phyloP scores from a whole-genome alignment of 2,329 filamentous ascomycete genomes.

The Alternaria sp. region DNA sequence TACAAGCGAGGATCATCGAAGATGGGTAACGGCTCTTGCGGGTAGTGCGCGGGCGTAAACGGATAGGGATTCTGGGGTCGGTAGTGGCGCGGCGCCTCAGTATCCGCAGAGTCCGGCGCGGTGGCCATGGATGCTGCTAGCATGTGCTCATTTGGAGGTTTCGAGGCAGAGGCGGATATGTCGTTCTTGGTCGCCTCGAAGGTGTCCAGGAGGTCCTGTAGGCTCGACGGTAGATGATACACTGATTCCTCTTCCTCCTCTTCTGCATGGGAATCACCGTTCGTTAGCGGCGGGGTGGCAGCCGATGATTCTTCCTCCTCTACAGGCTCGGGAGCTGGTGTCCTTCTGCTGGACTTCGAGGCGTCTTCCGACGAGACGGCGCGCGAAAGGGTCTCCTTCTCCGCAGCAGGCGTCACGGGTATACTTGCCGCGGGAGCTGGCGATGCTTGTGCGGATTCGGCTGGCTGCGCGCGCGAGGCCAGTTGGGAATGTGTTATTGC shows the following conservation, averaged over 20 bases:
- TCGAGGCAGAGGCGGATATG: conserved; percentile 63
- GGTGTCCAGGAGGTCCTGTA: conserved; percentile 89
- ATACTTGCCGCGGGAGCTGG: conserved; percentile 55
- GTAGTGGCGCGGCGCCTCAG: conserved; percentile 83
- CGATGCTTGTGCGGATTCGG: conserved; percentile 52
- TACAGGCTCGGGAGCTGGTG: conserved; percentile 37
- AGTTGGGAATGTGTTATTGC: conserved; percentile 50
- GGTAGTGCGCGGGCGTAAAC: conserved; percentile 80
- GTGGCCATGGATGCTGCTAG: conserved; percentile 76
- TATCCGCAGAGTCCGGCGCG: conserved; percentile 77
- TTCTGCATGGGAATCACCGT: conserved; percentile 61
- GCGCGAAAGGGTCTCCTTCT: conserved; percentile 50
- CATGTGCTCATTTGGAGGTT: conserved; percentile 72
- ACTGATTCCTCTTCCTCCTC: conserved; percentile 77
- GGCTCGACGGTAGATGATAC: conserved; percentile 86
- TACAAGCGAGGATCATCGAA: conserved; percentile 92
- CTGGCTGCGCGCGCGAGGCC: conserved; percentile 47
- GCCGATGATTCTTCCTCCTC: conserved; percentile 45
- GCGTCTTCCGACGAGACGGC: conserved; percentile 41
- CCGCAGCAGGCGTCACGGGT: conserved; percentile 55
- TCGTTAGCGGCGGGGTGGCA: conserved; percentile 53
- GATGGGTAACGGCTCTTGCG: conserved; percentile 87
- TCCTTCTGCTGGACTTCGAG: conserved; percentile 32
- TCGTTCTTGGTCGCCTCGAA: conserved; percentile 84
- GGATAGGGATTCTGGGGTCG: conserved; percentile 79